Conservation (phyloP, 2,329 filamentous ascomycete genomes). For the Aspergillus unguis region DNA sequence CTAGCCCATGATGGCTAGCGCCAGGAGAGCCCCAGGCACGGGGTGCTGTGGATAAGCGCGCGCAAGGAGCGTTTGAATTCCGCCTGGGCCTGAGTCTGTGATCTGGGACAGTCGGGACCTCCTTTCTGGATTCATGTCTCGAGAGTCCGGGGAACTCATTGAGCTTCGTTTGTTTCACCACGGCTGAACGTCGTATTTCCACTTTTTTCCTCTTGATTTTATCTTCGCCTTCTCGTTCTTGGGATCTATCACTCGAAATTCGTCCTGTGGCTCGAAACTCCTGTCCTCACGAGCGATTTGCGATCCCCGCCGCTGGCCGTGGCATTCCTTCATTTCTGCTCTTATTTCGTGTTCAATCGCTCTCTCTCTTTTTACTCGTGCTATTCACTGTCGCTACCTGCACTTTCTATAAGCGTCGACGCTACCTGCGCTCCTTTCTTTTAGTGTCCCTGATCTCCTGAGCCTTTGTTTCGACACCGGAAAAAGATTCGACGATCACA, state of each 20-base stretch:
- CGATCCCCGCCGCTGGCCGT: conserved; percentile 17
- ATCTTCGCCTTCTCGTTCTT: conserved; percentile 21
- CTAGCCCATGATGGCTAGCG: conserved; percentile 2
- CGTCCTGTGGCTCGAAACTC: conserved; percentile 20
- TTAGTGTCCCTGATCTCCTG: conserved; percentile 18
- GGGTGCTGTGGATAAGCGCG: conserved; percentile 30
- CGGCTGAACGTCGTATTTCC: conserved; percentile 10
- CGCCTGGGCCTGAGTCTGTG: neutral
- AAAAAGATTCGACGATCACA: conserved; percentile 12
- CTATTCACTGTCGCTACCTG: conserved; percentile 2
- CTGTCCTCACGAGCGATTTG: conserved; percentile 17
- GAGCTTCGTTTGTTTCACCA: conserved; percentile 13
- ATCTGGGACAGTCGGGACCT: conserved; percentile 18
- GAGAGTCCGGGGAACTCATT: conserved; percentile 28
- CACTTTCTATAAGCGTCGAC: conserved; percentile 5
- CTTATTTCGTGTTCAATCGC: conserved; percentile 6
- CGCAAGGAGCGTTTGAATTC: conserved; percentile 39
- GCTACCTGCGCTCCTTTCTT: conserved; percentile 12
- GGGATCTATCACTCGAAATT: conserved; percentile 24
- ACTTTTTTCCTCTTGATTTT: conserved; percentile 14
- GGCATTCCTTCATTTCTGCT: conserved; percentile 14
- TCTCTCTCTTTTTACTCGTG: conserved; percentile 4
- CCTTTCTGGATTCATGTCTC: conserved; percentile 23
- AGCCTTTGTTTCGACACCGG: conserved; percentile 18
- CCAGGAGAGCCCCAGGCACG: conserved; percentile 15